Evolutionary conservation across 2,329 filamentous ascomycete genomes (phyloP).

Genomic region (Rugonectria rugulosa): DNA sequence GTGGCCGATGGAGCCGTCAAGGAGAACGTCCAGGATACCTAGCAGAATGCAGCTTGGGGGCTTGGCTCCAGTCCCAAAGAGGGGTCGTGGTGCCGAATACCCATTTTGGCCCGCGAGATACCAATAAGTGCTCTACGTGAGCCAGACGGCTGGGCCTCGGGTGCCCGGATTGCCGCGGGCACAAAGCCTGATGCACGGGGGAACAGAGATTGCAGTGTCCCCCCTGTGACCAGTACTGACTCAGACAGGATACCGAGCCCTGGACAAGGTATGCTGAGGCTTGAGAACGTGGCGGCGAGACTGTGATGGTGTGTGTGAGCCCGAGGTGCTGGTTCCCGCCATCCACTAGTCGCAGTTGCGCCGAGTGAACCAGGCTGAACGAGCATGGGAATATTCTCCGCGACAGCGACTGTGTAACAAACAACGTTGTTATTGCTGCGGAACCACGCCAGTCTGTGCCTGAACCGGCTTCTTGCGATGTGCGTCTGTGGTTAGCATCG

Average conservation of each 20-base stretch:
- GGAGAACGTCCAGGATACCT: conserved; percentile 37
- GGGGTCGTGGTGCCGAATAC: conserved; percentile 42
- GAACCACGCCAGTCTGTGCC: conserved; percentile 37
- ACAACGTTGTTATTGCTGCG: conserved; percentile 30
- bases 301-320: conserved; percentile 41
- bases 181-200: conserved; percentile 22
- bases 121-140: conserved; percentile 34
- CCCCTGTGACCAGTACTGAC: conserved; percentile 41
- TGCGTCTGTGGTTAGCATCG: conserved; percentile 36
- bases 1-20: conserved; percentile 36
- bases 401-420: conserved; percentile 40
- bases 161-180: conserved; percentile 38
- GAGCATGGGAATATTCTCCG: conserved; percentile 42
- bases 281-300: conserved; percentile 39
- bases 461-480: conserved; percentile 29
- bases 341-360: conserved; percentile 41
- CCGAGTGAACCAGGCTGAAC: conserved; percentile 41
- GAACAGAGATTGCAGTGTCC: conserved; percentile 36
- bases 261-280: conserved; percentile 34
- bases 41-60: conserved; percentile 39
- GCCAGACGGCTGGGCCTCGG: conserved; percentile 35
- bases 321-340: conserved; percentile 41
- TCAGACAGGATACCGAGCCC: conserved; percentile 35
- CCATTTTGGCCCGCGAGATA: conserved; percentile 36
- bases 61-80: conserved; percentile 38